Base-by-base conservation (phyloP, 1,139 yeast species). In the Blastobotrys ciferrii region DNA sequence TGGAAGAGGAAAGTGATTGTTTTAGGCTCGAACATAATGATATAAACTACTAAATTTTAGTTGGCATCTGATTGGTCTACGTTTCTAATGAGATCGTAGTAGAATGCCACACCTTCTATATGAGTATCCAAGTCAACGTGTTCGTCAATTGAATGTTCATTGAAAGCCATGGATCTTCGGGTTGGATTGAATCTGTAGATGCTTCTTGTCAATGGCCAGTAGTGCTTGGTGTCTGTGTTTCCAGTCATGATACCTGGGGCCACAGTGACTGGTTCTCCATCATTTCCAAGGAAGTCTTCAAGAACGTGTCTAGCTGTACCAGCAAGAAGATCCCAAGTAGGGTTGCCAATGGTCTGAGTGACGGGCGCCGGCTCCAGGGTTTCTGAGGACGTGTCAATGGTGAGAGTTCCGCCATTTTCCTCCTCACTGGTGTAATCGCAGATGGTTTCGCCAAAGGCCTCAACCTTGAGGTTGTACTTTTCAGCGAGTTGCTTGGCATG, bases 171-270 rank as follows among this genome's bases (percentile, higher is more conserved):
- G 12, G 32, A 41, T 3, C 48, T 43, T 35, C 62, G 48, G 11
- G 54, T 49, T 0, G 84, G 86, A n/a, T 75, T 63, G 65, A 76
- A 83, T 59, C 96, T 76, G 73, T 75, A 87, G 52, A 89, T 86
- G 62, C 85, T 79, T 47, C 74, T 72, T n/a, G 89, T 78, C 61
- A 88, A 72, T 43, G 73, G 67, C 91, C 94, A 86, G 69, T 85
- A 87, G 63, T 80, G 77, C 62, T 78, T 77, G 7, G 96, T 87
- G 64, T 88, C 96, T 1, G 96, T 88, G 66, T 87, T 88, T 25
- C 87, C 96, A 5, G 87, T 75, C 80, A 85, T 78, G 45, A 86
- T 63, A 15, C 78, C 71, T 9, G 95, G 94, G 1, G 91, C 71
- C 46, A 84, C 71, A 25, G 82, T 67, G 20, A 79, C 33, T 19